phyloP scores from a whole-genome alignment of 2,329 filamentous ascomycete genomes.

The Rhinocladiella mackenziei region DNA sequence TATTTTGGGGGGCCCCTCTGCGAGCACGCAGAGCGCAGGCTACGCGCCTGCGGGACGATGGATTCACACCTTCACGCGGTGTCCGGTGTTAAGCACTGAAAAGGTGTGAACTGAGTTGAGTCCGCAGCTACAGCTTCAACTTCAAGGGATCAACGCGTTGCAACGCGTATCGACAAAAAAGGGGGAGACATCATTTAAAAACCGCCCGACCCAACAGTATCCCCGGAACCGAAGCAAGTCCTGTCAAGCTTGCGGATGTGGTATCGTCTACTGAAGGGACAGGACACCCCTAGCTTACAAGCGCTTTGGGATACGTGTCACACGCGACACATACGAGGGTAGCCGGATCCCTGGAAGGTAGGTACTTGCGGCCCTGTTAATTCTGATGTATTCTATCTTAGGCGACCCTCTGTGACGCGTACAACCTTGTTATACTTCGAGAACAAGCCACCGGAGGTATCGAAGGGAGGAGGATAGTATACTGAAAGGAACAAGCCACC shows the following conservation, averaged over 20 bases:
- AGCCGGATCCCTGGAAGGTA: no score
- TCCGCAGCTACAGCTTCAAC: slow-evolving; percentile 1
- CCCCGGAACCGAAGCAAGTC: slow-evolving; percentile 6
- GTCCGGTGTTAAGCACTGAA: slow-evolving; percentile 8
- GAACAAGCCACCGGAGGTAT: slow-evolving; percentile 8
- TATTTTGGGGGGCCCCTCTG: no score
- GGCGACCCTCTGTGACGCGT: not conserved
- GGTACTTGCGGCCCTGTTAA: no score
- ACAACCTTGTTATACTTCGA: slow-evolving; percentile 1
- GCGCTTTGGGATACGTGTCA: not conserved
- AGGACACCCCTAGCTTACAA: slow-evolving; percentile 5
- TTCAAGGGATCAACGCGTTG: not conserved
- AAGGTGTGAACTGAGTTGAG: slow-evolving; percentile 6
- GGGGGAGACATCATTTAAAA: slow-evolving; percentile 3
- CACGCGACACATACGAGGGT: not conserved
- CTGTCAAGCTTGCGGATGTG: slow-evolving; percentile 3
- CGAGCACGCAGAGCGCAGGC: slow-evolving; percentile 4
- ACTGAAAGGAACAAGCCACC: slow-evolving; percentile 7
- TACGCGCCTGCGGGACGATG: slow-evolving; percentile 1
- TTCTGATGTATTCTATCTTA: not conserved
- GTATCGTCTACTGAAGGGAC: slow-evolving; percentile 1
- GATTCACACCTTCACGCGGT: slow-evolving; percentile 8
- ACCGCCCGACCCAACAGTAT: slow-evolving; percentile 3
- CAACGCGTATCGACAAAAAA: slow-evolving; percentile 3
- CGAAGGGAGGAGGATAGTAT: slow-evolving; percentile 5